Evolutionary conservation across 108 stramenopile genomes (phyloP).

Genomic region (Cyclotella baltica): DNA sequence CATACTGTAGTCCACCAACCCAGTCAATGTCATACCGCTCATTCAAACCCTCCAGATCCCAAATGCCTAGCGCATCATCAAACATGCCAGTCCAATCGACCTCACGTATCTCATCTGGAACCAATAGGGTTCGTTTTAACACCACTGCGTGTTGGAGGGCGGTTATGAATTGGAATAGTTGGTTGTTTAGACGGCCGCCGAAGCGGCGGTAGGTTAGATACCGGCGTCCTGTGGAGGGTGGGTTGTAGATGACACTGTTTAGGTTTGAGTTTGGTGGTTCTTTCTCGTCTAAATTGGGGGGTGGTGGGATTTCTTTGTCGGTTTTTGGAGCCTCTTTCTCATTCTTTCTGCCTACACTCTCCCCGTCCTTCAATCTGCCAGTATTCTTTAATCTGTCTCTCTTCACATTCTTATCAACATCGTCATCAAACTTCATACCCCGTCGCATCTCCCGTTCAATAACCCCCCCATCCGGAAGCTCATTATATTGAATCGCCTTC

Average conservation of each 20-base stretch:
- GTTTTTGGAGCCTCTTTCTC: neutral
- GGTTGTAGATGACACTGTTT: constrained; percentile 50
- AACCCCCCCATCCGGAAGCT: neutral
- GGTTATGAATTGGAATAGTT: constrained; percentile 57
- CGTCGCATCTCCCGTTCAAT: neutral
- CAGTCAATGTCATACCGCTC: constrained; percentile 46
- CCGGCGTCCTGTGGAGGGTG: constrained; percentile 29
- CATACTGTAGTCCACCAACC: constrained; percentile 37
- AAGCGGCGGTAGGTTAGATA: constrained; percentile 51
- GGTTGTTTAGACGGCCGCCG: constrained; percentile 54
- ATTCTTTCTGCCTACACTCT: neutral
- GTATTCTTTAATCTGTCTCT: too few species aligned
- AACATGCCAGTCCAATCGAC: constrained; percentile 59
- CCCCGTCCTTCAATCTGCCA: neutral
- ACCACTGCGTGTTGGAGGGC: constrained; percentile 53
- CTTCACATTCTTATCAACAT: neutral
- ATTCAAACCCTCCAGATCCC: constrained; percentile 51
- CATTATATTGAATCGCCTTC: constrained; percentile 11
- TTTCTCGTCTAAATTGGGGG: neutral
- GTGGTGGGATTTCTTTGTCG: neutral
- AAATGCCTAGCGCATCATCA: constrained; percentile 41
- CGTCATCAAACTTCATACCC: neutral
- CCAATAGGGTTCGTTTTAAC: constrained; percentile 49
- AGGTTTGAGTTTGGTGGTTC: neutral
- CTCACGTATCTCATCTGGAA: constrained; percentile 53